Percentiles rank a stretch among this genome's conserved stretches.
Evolutionary conservation across 2,329 filamentous ascomycete genomes (phyloP).

Genomic region (Fusarium abutilonis): DNA sequence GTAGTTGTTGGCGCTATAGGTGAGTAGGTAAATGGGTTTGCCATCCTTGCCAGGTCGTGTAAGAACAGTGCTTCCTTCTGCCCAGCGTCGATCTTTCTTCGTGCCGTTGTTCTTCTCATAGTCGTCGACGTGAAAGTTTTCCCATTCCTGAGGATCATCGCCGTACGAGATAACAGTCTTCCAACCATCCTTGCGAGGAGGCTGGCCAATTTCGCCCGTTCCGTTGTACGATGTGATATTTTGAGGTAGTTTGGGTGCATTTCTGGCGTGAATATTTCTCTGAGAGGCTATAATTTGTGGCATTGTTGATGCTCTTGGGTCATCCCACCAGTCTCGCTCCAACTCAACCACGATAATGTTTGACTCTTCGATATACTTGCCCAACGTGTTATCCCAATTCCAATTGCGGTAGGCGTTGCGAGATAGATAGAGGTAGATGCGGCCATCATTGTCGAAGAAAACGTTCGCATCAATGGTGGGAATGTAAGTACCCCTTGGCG

Average conservation of each 20-base stretch:
- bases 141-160: constrained; percentile 50
- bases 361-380: constrained; percentile 52
- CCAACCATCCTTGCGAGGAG: constrained; percentile 51
- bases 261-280: constrained; percentile 42
- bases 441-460: constrained; percentile 55
- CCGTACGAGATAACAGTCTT: constrained; percentile 51
- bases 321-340: constrained; percentile 51
- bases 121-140: constrained; percentile 51
- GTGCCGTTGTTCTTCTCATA: constrained; percentile 49
- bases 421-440: constrained; percentile 50
- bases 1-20: constrained; percentile 48
- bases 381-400: constrained; percentile 49
- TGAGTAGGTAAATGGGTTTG: constrained; percentile 44
- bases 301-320: constrained; percentile 49
- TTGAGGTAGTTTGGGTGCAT: constrained; percentile 41
- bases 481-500: constrained; percentile 51
- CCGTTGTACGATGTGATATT: constrained; percentile 51
- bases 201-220: constrained; percentile 48
- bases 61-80: constrained; percentile 50
- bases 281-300: constrained; percentile 48
- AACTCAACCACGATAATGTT: constrained; percentile 52
- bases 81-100: constrained; percentile 51
- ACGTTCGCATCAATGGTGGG: constrained; percentile 59
- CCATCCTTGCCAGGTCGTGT: constrained; percentile 35
- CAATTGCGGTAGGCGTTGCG: constrained; percentile 52